A percentile compares a stretch with the other conserved stretches of the same genome.
These are phyloP conservation scores for Rosa rugosa DNA, from an alignment of 306 rosid genomes.

Conservation along the genomic window DNA sequence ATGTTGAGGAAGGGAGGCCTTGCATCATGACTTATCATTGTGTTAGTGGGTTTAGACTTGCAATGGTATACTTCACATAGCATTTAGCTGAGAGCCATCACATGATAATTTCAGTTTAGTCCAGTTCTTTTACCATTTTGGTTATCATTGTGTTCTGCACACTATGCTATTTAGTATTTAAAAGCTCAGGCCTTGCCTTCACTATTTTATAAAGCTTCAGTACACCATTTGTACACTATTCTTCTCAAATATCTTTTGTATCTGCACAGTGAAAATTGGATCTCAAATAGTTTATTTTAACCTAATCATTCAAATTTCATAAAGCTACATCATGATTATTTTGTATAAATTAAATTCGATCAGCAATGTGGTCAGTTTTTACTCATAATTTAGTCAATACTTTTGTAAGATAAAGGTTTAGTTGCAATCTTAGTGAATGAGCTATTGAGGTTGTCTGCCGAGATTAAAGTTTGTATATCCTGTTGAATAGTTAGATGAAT, in stretches of 20 bases:
- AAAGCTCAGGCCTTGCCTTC: neutral
- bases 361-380: neutral
- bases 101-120: neutral
- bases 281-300: neutral
- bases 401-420: neutral
- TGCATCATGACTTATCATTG: neutral
- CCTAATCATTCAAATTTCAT: neutral
- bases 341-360: neutral
- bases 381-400: neutral
- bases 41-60: neutral
- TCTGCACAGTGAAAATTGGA: neutral
- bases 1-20: neutral
- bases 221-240: neutral
- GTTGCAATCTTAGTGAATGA: neutral
- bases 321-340: neutral
- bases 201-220: neutral
- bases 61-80: neutral
- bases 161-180: neutral
- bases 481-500: neutral
- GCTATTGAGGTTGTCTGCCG: neutral
- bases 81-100: neutral
- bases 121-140: neutral
- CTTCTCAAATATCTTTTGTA: neutral
- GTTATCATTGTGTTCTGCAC: neutral
- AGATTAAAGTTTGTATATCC: neutral